phyloP scores from a whole-genome alignment of 129 eudicot species.

The Helianthus annuus region HanXRQr2.0-SUNRISE NC_035447.2:167951457-167951956 shows the following conservation, averaged over 20 bases:
- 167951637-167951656: constrained; percentile 54
- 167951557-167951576: too few species aligned
- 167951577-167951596: too few species aligned
- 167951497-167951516: too few species aligned
- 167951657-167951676: constrained; percentile 67
- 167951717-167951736: constrained; percentile 44
- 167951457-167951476: too few species aligned
- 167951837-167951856: constrained; percentile 45
- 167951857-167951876: constrained; percentile 73
- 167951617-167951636: constrained; percentile 45
- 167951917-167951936: constrained; percentile 28
- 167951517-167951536: too few species aligned
- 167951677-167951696: constrained; percentile 64
- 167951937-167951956: background rate
- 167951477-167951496: too few species aligned
- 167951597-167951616: too few species aligned
- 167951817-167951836: constrained; percentile 38
- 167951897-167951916: constrained; percentile 42
- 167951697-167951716: constrained; percentile 81
- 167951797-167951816: constrained; percentile 48
- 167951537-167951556: too few species aligned
- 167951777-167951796: background rate
- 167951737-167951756: background rate
- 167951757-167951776: background rate
- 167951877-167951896: constrained; percentile 51